A percentile compares a stretch with the other conserved stretches of the same genome.
phyloP scores from a whole-genome alignment of 805 yeast species.

The Myxozyma udenii region DNA sequence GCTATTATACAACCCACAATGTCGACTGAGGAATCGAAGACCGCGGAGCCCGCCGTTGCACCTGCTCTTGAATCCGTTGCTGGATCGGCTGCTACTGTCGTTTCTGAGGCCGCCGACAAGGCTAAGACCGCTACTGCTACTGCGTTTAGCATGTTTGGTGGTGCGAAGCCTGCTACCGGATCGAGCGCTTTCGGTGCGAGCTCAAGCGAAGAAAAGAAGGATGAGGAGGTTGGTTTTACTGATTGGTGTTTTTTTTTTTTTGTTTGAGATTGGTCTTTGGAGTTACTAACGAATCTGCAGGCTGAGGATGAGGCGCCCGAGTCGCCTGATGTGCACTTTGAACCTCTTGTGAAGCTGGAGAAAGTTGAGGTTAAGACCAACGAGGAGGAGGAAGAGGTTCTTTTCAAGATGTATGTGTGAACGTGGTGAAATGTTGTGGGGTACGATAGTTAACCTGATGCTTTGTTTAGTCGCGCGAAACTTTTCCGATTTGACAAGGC shows the following conservation, averaged over 20 bases:
- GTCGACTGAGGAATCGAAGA: conserved; percentile 26
- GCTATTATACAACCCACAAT: conserved; percentile 4
- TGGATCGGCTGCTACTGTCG: background rate
- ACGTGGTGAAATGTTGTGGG: background rate
- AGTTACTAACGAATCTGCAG: conserved; percentile 32
- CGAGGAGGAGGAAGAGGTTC: conserved; percentile 83
- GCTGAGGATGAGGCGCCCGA: conserved; percentile 63
- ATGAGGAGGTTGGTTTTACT: conserved; percentile 3
- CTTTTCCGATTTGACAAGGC: conserved; percentile 70
- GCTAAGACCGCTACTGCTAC: conserved; percentile 53
- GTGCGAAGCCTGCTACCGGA: conserved; percentile 37
- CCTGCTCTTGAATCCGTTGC: too few species aligned
- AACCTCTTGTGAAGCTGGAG: conserved; percentile 91
- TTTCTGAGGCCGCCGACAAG: conserved; percentile 17
- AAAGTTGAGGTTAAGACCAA: conserved; percentile 95
- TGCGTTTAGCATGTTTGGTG: conserved; percentile 95
- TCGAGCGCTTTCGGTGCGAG: conserved; percentile 8
- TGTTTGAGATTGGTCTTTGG: background rate
- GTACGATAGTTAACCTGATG: conserved; percentile 3
- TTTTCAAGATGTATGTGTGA: conserved; percentile 61
- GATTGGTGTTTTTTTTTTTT: background rate
- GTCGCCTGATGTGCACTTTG: conserved; percentile 86
- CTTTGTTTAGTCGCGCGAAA: conserved; percentile 77
- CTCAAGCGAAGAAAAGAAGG: conserved; percentile 2
- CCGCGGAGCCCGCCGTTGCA: conserved; percentile 24